These are phyloP conservation scores for Cetradonia linearis DNA, from an alignment of 495 filamentous ascomycete species.

Conservation along the genomic window DNA sequence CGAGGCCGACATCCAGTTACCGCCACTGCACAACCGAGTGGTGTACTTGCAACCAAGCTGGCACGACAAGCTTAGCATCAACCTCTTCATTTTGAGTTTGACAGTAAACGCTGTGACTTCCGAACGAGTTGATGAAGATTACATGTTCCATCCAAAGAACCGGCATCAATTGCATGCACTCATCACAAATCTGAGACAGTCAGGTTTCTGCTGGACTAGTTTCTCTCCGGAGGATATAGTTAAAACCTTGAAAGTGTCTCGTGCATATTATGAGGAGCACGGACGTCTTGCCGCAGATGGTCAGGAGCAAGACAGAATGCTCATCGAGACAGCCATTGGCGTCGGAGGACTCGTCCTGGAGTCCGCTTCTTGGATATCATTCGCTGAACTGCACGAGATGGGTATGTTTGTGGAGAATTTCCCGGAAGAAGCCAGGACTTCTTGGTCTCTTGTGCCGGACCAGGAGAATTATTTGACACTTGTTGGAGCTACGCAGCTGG, in stretches of 20 bases:
- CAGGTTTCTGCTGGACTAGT: conserved; percentile 85
- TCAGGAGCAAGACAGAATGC: conserved; percentile 44
- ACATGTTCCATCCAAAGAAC: conserved; percentile 74
- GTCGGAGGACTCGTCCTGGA: conserved; percentile 48
- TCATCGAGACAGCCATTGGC: conserved; percentile 51
- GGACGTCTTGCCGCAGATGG: conserved; percentile 40
- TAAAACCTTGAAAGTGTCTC: conserved; percentile 51
- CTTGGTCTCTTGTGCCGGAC: conserved; percentile 52
- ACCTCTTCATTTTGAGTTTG: conserved; percentile 71
- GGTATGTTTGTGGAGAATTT: conserved; percentile 59
- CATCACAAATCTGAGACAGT: conserved; percentile 70
- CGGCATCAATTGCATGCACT: conserved; percentile 51
- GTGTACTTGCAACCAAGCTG: conserved; percentile 70
- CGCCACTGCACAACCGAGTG: conserved; percentile 58
- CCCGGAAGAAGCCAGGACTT: conserved; percentile 40
- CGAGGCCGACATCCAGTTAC: conserved; percentile 51
- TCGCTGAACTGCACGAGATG: conserved; percentile 62
- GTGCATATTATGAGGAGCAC: conserved; percentile 50
- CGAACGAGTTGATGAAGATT: conserved; percentile 70
- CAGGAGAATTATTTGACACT: conserved; percentile 31
- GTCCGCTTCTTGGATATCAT: conserved; percentile 53
- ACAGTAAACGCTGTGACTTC: conserved; percentile 85
- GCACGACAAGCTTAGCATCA: conserved; percentile 74
- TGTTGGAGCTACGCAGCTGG: conserved; percentile 47
- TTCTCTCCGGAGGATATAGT: conserved; percentile 52